Evolutionary conservation across 164 flowering plant genomes (phyloP).

Genomic region (Taxillus chinensis): DNA sequence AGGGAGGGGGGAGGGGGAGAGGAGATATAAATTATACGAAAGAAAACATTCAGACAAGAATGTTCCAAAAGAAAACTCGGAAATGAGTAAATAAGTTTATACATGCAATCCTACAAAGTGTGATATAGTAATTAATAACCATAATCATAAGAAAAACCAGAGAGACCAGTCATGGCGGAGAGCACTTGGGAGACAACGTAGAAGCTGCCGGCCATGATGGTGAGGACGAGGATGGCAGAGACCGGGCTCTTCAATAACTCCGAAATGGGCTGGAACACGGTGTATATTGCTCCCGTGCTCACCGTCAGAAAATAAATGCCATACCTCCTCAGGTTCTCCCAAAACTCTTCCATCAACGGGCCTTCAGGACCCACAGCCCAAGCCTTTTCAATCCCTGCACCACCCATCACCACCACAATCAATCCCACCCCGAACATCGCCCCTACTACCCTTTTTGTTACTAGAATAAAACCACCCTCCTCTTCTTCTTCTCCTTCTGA

Average conservation of each 20-base stretch:
- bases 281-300: slow-evolving; percentile 72
- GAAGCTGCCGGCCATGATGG: slow-evolving; percentile 46
- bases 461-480: slow-evolving; percentile 3
- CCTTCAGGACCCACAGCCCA: slow-evolving; percentile 86
- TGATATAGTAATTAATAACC: slow-evolving; percentile 24
- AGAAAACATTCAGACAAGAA: too few species aligned
- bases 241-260: slow-evolving; percentile 80
- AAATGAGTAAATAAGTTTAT: too few species aligned
- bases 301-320: slow-evolving; percentile 70
- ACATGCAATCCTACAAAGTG: neutral
- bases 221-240: slow-evolving; percentile 57
- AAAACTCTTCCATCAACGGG: slow-evolving; percentile 84
- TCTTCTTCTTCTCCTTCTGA: slow-evolving; percentile 3
- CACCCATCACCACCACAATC: slow-evolving; percentile 38
- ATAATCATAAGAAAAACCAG: slow-evolving; percentile 68
- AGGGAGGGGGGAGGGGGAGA: too few species aligned
- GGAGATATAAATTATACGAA: too few species aligned
- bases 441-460: slow-evolving; percentile 29
- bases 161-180: slow-evolving; percentile 71
- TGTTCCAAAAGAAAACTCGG: too few species aligned
- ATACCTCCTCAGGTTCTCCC: slow-evolving; percentile 90
- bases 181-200: slow-evolving; percentile 62
- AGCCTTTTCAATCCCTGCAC: slow-evolving; percentile 28
- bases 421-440: slow-evolving; percentile 54
- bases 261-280: slow-evolving; percentile 50